phyloP scores from a whole-genome alignment of 768 basidiomycete species.

The Gymnopilus dilepis region DNA sequence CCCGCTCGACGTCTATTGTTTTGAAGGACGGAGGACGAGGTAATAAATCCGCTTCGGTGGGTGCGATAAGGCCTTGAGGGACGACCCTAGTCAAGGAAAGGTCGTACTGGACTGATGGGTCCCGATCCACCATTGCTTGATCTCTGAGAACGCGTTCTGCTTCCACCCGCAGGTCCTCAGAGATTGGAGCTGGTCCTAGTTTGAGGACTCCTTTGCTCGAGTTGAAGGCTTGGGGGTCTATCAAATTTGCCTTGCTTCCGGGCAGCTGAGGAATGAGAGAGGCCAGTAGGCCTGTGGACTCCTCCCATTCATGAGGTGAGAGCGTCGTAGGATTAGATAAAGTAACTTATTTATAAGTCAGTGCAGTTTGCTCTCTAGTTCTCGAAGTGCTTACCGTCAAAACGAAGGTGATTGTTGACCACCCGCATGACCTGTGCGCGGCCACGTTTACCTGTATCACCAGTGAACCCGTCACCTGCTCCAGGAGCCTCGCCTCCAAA shows the following conservation, averaged over 20 bases:
- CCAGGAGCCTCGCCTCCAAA: constrained; percentile 86
- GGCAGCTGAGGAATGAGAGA: constrained; percentile 72
- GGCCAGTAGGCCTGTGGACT: constrained; percentile 82
- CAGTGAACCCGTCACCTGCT: constrained; percentile 76
- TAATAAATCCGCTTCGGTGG: constrained; percentile 72
- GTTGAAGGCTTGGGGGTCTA: constrained; percentile 79
- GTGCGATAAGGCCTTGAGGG: constrained; percentile 63
- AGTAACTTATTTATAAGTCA: constrained; percentile 57
- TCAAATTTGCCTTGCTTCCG: constrained; percentile 52
- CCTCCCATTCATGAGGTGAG: constrained; percentile 76
- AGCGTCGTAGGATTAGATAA: constrained; percentile 69
- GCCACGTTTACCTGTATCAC: constrained; percentile 82
- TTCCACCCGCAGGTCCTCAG: constrained; percentile 82
- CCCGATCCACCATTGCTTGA: constrained; percentile 77
- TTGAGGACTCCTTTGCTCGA: constrained; percentile 77
- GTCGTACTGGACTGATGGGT: constrained; percentile 71
- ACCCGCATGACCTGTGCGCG: constrained; percentile 91
- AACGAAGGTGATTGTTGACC: constrained; percentile 90
- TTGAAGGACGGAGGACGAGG: constrained; percentile 87
- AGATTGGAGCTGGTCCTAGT: constrained; percentile 80
- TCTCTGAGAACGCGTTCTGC: constrained; percentile 81
- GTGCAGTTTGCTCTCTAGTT: constrained; percentile 14
- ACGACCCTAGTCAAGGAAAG: constrained; percentile 53
- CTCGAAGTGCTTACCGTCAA: constrained; percentile 69
- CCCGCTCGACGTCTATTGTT: constrained; percentile 86